phyloP scores from a whole-genome alignment of 805 yeast species.

The Hanseniaspora valbyensis region DNA sequence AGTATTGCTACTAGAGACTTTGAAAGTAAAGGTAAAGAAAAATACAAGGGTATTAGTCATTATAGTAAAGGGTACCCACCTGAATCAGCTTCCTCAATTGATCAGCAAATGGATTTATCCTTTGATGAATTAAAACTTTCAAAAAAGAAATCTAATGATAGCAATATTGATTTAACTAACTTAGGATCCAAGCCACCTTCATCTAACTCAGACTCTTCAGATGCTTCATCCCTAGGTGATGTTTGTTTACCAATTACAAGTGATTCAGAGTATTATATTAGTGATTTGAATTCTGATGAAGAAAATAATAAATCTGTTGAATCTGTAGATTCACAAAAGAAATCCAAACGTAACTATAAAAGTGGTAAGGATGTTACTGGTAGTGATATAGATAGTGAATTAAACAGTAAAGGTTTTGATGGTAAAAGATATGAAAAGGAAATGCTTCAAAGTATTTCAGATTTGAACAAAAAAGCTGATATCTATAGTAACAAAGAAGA shows the following conservation, averaged over 20 bases:
- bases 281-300: slow-evolving; percentile 19
- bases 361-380: neutral
- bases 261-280: slow-evolving; percentile 29
- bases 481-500: neutral
- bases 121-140: slow-evolving; percentile 7
- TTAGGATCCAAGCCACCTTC: slow-evolving; percentile 36
- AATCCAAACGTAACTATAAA: neutral
- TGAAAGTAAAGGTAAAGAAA: slow-evolving; percentile 3
- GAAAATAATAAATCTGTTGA: slow-evolving; percentile 6
- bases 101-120: slow-evolving; percentile 31
- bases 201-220: slow-evolving; percentile 30
- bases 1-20: slow-evolving; percentile 1
- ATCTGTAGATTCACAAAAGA: neutral
- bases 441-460: slow-evolving; percentile 4
- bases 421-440: slow-evolving; percentile 12
- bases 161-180: slow-evolving; percentile 24
- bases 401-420: slow-evolving; percentile 11
- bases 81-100: slow-evolving; percentile 35
- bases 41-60: slow-evolving; percentile 12
- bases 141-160: slow-evolving; percentile 10
- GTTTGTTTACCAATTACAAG: slow-evolving; percentile 77
- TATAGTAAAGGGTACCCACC: slow-evolving; percentile 2
- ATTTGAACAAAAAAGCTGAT: neutral
- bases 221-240: slow-evolving; percentile 72
- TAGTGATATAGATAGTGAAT: slow-evolving; percentile 1